These are phyloP conservation scores for Paratrypanosoma confusum DNA, from an alignment of 208 protist species.

Conservation along the genomic window DNA sequence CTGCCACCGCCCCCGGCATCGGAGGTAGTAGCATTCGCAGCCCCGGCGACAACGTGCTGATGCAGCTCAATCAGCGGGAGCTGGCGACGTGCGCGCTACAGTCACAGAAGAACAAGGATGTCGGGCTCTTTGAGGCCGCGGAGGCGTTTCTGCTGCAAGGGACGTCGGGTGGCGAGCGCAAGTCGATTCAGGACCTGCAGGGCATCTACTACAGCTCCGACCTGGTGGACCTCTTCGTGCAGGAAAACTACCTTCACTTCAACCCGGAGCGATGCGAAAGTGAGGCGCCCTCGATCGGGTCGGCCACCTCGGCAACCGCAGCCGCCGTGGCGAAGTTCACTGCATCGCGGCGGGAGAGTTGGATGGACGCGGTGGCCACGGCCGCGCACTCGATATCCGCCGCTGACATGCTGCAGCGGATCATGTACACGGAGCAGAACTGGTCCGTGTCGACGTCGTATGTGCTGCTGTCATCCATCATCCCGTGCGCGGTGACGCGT, in stretches of 20 bases:
- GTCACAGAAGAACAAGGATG: conserved; percentile 85
- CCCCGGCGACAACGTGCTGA: no score
- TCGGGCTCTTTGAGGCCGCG: conserved; percentile 86
- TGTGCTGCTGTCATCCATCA: conserved; percentile 64
- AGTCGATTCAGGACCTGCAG: conserved; percentile 66
- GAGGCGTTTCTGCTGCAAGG: conserved; percentile 79
- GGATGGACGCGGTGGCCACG: conserved; percentile 36
- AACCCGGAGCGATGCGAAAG: conserved; percentile 55
- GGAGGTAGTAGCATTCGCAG: no score
- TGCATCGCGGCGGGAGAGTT: no score
- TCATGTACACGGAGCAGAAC: conserved; percentile 85
- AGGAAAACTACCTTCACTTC: conserved; percentile 93
- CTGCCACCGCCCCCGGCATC: no score
- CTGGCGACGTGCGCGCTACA: conserved; percentile 55
- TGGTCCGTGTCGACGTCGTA: conserved; percentile 74
- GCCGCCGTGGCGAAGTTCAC: no score
- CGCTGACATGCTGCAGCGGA: conserved; percentile 54
- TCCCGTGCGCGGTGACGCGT: conserved; percentile 66
- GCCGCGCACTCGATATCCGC: conserved; percentile 60
- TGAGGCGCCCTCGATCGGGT: no score
- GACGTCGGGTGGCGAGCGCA: conserved; percentile 34
- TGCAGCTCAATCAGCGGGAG: conserved; percentile 41
- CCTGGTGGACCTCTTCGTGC: conserved; percentile 91
- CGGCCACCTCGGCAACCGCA: conserved; percentile 1
- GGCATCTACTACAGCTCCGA: conserved; percentile 87